phyloP scores from a whole-genome alignment of 257 asterid genomes.

The Salvia hispanica region DNA sequence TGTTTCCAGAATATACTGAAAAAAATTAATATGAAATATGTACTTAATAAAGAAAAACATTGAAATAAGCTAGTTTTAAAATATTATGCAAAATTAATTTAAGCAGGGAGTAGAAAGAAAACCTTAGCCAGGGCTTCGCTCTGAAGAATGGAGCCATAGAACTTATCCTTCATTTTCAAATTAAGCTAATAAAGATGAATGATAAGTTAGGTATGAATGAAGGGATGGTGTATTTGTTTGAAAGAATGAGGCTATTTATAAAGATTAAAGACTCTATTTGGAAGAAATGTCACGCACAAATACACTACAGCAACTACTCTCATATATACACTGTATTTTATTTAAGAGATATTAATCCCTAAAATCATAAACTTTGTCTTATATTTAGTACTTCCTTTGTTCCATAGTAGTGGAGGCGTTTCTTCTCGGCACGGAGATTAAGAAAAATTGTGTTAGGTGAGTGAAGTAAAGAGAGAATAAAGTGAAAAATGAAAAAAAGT shows the following conservation, averaged over 20 bases:
- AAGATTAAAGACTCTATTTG: constrained; percentile 3
- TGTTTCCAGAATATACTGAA: constrained; percentile 56
- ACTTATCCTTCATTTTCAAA: constrained; percentile 41
- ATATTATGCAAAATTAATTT: no score
- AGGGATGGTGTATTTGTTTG: constrained; percentile 1
- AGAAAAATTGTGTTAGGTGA: no score
- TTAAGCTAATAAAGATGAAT: neutral
- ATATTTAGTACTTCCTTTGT: no score
- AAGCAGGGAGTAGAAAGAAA: neutral
- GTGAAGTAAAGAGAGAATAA: no score
- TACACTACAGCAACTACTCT: neutral
- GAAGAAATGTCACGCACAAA: constrained; percentile 30
- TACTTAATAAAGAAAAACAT: no score
- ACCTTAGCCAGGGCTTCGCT: constrained; percentile 57
- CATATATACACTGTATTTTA: no score
- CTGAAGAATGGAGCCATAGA: constrained; percentile 43
- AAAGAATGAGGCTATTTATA: constrained; percentile 34
- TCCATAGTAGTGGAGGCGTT: no score
- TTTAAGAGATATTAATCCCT: no score
- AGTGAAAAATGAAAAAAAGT: no score
- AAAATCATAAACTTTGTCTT: no score
- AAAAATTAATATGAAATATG: neutral
- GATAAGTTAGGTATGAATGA: neutral
- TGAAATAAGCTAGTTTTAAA: no score
- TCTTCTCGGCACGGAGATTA: no score